Base-by-base conservation (phyloP, 2,329 filamentous ascomycete genomes). In the Neofusicoccum umdonicola region DNA sequence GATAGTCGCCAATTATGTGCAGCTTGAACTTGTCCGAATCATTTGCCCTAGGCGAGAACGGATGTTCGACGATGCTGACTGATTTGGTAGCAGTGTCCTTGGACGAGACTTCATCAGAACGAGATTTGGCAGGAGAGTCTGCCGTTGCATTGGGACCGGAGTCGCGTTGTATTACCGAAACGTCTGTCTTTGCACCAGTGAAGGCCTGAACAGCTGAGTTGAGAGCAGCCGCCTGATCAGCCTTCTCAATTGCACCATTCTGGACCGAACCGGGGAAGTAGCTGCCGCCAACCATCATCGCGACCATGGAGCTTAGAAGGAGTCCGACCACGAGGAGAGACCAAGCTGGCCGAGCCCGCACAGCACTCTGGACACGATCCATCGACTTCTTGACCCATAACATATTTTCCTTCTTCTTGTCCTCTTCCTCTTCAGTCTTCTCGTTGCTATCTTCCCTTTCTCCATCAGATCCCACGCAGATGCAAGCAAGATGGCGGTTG, bases 1-100 rank as follows among this genome's bases (percentile, higher is more conserved):
- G 82, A 54, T 80, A 80, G 66, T 85, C 81, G 4, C 82, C 83
- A 66, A 85, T 78, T n/a, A 81, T 77, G 66, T 84, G 79, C n/a
- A 86, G 76, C 65, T 84, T 80, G 69, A 85, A 86, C 11, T 74
- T 72, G 44, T 79, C 76, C 3, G 74, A 73, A 15, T 76, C 72
- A 19, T 72, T 74, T 12, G 56, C 57, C 57, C 47, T 61, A 8
- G 56, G 47, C 4, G 63, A 65, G 17, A 62, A 65, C 15, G 63
- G 63, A 31, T 61, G 63, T 17, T 52, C 47, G 37, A 57, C 44
- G 17, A 65, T 39, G 27, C 56, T 51, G 39, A 51, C 35, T 13
- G 63, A 61, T 22, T 61, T 65, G 27, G 56, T 37, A 60, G 45
- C 41, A 51, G 44, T 44, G 39, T 54, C 48, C 31, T 62, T 65